These are phyloP conservation scores for Boletus chippewaensis DNA, from an alignment of 1,284 basidiomycete species.

Conservation along the genomic window DNA sequence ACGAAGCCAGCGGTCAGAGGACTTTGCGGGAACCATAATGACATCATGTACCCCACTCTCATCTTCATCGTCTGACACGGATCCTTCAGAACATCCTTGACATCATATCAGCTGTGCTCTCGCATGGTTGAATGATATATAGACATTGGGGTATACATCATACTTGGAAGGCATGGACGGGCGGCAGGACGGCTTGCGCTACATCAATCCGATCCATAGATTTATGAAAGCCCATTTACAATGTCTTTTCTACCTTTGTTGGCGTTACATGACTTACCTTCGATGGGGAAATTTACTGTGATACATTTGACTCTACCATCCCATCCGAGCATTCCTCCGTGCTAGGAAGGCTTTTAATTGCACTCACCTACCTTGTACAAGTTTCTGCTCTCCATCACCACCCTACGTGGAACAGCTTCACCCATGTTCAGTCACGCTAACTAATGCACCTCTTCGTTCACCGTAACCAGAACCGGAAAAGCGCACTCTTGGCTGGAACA, in stretches of 20 bases:
- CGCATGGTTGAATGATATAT: constrained; percentile 14
- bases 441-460: neutral
- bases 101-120: constrained; percentile 24
- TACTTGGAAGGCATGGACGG: constrained; percentile 16
- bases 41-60: constrained; percentile 26
- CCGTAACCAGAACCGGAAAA: neutral
- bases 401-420: neutral
- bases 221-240: constrained; percentile 19
- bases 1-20: constrained; percentile 9
- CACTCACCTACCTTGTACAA: neutral
- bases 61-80: constrained; percentile 25
- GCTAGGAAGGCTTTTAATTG: neutral
- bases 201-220: constrained; percentile 21
- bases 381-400: neutral
- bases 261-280: constrained; percentile 8
- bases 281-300: constrained; percentile 12
- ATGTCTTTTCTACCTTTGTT: constrained; percentile 15
- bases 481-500: neutral
- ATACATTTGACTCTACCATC: constrained; percentile 5
- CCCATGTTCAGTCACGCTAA: constrained; percentile 5
- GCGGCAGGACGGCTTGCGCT: constrained; percentile 6
- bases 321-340: neutral
- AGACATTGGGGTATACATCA: constrained; percentile 17
- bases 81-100: constrained; percentile 22
- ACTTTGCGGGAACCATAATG: constrained; percentile 13